Conservation (phyloP, 2,329 filamentous ascomycete genomes). For the Verticillium nubilum region DNA sequence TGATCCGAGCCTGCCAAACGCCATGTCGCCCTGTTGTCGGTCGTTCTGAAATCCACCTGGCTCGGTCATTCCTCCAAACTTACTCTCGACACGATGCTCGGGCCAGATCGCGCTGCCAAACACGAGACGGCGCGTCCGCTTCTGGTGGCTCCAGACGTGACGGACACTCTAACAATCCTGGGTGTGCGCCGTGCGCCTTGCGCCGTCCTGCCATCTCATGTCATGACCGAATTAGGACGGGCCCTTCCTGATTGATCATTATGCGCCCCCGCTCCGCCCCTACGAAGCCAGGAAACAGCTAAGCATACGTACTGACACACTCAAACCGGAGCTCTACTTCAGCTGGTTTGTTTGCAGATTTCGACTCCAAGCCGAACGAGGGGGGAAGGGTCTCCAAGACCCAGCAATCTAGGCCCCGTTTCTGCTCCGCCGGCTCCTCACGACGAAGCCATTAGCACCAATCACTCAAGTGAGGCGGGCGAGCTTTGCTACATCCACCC, state of each 20-base stretch:
- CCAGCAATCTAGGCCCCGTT: neutral
- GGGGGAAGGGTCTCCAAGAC: neutral
- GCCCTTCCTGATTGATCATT: neutral
- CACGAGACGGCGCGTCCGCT: neutral
- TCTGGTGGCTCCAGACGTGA: neutral
- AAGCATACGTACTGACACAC: neutral
- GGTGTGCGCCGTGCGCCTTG: neutral
- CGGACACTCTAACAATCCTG: neutral
- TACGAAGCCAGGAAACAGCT: neutral
- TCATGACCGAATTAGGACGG: neutral
- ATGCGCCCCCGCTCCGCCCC: neutral
- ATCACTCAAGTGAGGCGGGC: slow-evolving; percentile 12
- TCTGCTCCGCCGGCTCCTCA: neutral
- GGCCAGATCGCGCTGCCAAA: neutral
- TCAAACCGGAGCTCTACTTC: neutral
- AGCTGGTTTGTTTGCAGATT: neutral
- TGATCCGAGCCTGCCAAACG: neutral
- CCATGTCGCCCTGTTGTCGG: neutral
- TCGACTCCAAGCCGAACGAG: neutral
- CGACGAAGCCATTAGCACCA: slow-evolving; percentile 2
- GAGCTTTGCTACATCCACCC: neutral
- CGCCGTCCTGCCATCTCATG: neutral
- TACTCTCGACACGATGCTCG: neutral
- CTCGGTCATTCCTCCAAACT: neutral
- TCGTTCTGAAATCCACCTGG: neutral